These are phyloP conservation scores for Chaetomiaceae sp. DNA, from an alignment of 2,329 filamentous ascomycete species.

Conservation along the genomic window DNA sequence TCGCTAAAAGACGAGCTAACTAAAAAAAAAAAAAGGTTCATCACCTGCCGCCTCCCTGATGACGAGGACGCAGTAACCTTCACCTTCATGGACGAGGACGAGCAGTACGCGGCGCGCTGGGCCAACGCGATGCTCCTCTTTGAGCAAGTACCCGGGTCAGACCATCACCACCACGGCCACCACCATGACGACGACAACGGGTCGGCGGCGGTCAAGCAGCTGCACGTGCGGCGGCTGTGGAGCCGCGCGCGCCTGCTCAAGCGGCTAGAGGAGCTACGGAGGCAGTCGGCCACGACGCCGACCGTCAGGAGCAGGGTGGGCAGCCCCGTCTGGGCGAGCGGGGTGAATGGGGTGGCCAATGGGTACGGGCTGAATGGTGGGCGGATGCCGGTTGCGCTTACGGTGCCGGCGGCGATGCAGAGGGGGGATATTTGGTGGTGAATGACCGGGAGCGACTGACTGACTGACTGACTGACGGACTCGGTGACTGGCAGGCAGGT, in stretches of 20 bases:
- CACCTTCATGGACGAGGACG: slow-evolving; percentile 23
- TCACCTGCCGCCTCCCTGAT: slow-evolving; percentile 28
- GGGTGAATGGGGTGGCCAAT: neutral
- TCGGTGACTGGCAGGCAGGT: no score
- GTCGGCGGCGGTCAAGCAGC: neutral
- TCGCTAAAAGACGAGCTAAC: no score
- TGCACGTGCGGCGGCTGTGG: slow-evolving; percentile 27
- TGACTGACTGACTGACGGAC: no score
- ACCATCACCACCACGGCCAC: neutral
- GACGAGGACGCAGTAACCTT: slow-evolving; percentile 28
- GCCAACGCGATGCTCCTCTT: slow-evolving; percentile 25
- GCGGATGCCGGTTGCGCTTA: slow-evolving; percentile 12
- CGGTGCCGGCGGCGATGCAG: slow-evolving; percentile 1
- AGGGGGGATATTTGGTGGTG: slow-evolving; percentile 19
- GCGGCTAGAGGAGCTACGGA: slow-evolving; percentile 22
- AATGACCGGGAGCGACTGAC: neutral
- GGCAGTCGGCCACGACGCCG: neutral
- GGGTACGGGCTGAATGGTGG: neutral
- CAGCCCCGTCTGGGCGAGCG: slow-evolving; percentile 1
- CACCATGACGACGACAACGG: neutral
- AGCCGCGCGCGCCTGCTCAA: slow-evolving; percentile 21
- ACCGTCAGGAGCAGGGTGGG: neutral
- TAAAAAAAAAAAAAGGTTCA: slow-evolving; percentile 20
- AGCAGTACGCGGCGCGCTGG: slow-evolving; percentile 19
- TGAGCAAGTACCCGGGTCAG: slow-evolving; percentile 13